Conservation (phyloP, 2,329 filamentous ascomycete species). For the Tolypocladium amazonense region DNA sequence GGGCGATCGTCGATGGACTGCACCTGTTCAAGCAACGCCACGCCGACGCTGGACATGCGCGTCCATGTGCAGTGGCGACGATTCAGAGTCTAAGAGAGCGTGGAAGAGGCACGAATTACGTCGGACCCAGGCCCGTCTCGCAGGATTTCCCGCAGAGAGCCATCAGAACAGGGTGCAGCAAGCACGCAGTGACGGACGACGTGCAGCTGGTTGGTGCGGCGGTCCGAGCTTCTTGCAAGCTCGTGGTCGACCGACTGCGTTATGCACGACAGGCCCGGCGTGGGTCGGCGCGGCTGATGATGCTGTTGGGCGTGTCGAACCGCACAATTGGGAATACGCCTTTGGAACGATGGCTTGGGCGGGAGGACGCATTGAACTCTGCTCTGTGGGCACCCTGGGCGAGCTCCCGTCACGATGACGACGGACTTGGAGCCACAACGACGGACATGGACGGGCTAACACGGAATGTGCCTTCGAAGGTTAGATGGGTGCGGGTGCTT, state of each 20-base stretch:
- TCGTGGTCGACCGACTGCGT: neutral
- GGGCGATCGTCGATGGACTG: slow-evolving; percentile 1
- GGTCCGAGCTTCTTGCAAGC: neutral
- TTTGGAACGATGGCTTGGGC: neutral
- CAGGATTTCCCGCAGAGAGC: neutral
- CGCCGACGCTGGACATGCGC: neutral
- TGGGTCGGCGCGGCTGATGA: neutral
- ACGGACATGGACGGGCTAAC: too few species aligned
- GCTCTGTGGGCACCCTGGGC: neutral
- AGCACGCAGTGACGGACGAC: neutral
- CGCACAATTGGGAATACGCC: neutral
- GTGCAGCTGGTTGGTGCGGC: neutral
- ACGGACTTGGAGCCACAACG: neutral
- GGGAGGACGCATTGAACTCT: neutral
- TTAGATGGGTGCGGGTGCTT: neutral
- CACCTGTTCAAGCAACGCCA: neutral
- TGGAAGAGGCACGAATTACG: neutral
- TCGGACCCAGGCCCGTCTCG: too few species aligned
- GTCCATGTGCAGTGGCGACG: neutral
- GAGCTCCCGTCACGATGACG: neutral
- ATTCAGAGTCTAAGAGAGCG: neutral
- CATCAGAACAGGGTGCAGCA: neutral
- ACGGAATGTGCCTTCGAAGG: neutral
- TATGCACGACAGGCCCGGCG: neutral
- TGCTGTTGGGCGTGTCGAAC: neutral